A percentile compares a stretch with the other conserved stretches of the same genome.
Conservation (phyloP, 1,139 yeast species). For the Spathaspora sp. region DNA sequence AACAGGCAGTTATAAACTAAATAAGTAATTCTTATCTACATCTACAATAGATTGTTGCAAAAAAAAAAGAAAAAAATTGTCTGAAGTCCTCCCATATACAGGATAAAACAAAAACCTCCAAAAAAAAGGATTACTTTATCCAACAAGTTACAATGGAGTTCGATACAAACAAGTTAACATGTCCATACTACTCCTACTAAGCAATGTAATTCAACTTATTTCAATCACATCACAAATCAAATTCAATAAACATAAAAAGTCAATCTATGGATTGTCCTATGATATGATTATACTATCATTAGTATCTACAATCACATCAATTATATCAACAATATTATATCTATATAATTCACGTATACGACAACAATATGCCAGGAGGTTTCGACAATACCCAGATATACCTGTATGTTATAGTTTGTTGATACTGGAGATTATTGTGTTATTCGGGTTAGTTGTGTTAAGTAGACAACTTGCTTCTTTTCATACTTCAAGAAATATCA, state of each 20-base stretch:
- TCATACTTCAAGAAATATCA: conserved; percentile 18
- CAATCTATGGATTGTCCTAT: conserved; percentile 30
- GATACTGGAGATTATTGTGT: conserved; percentile 13
- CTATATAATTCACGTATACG: conserved; percentile 8
- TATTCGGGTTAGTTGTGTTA: neutral
- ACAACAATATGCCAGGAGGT: conserved; percentile 18
- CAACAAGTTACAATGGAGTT: neutral
- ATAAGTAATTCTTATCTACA: no score
- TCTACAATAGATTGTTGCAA: no score
- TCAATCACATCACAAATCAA: conserved; percentile 16
- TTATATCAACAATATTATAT: conserved; percentile 18
- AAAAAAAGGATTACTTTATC: no score
- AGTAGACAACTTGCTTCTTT: conserved; percentile 15
- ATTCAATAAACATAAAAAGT: conserved; percentile 19
- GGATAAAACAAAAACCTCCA: no score
- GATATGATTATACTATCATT: conserved; percentile 21
- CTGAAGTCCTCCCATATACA: no score
- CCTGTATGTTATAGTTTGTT: conserved; percentile 12
- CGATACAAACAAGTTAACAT: neutral
- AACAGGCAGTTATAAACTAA: no score
- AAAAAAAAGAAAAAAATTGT: no score
- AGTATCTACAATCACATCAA: conserved; percentile 13
- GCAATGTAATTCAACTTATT: neutral
- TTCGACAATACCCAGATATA: conserved; percentile 20
- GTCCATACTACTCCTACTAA: neutral